A percentile compares a stretch with the other conserved stretches of the same genome.
Conservation (phyloP, 1,284 basidiomycete species). For the Stygiomarasmius scandens region DNA sequence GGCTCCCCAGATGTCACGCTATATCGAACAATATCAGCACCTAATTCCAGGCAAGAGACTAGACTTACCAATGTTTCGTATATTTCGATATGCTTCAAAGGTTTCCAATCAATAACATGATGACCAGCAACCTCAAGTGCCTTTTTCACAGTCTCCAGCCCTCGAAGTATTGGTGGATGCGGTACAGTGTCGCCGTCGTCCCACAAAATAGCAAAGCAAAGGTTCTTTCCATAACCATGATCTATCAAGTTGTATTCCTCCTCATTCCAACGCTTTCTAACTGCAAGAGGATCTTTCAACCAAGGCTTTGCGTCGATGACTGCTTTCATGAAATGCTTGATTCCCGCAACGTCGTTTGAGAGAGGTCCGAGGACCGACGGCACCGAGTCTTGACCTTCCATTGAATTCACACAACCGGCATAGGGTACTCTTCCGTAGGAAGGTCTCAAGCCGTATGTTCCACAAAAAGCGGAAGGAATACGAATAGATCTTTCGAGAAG, state of each 20-base stretch:
- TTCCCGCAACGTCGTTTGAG: conserved; percentile 57
- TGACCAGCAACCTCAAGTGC: conserved; percentile 72
- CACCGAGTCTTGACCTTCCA: conserved; percentile 74
- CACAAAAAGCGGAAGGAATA: conserved; percentile 69
- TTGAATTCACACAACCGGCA: conserved; percentile 61
- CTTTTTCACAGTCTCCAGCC: conserved; percentile 56
- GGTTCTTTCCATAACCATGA: conserved; percentile 40
- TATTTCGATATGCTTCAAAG: conserved; percentile 45
- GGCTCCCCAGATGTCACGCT: conserved; percentile 43
- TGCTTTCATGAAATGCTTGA: conserved; percentile 69
- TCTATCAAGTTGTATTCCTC: conserved; percentile 58
- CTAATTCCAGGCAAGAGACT: background rate
- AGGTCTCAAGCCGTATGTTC: conserved; percentile 72
- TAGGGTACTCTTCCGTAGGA: conserved; percentile 76
- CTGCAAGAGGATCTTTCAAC: conserved; percentile 63
- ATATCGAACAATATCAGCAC: conserved; percentile 27
- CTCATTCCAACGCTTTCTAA: conserved; percentile 69
- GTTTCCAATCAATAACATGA: conserved; percentile 51
- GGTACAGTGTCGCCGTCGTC: conserved; percentile 66
- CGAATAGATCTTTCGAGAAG: conserved; percentile 55
- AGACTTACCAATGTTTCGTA: conserved; percentile 31
- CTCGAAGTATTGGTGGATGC: conserved; percentile 71
- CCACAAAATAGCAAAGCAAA: conserved; percentile 60
- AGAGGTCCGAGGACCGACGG: conserved; percentile 78
- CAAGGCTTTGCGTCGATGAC: conserved; percentile 66